Evolutionary conservation across 2,329 filamentous ascomycete genomes (phyloP).

Genomic region (Colletotrichum sp.): DNA sequence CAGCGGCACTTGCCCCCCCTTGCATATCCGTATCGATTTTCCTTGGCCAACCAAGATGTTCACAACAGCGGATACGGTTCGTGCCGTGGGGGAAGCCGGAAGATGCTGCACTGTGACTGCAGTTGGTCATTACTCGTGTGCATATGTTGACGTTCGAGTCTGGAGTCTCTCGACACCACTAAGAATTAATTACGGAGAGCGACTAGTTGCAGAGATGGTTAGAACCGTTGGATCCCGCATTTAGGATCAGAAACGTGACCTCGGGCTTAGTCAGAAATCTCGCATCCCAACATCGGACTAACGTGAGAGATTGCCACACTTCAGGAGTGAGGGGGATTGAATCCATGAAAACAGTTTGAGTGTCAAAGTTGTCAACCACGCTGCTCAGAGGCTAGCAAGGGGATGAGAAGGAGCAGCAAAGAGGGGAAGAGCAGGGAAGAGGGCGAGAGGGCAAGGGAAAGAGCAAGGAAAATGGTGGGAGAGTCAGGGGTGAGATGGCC

Average conservation of each 20-base stretch:
- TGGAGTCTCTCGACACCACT: background rate
- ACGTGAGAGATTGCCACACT: background rate
- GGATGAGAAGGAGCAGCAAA: background rate
- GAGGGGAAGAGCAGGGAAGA: background rate
- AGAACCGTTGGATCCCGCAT: background rate
- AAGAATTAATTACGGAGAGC: background rate
- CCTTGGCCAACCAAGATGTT: background rate
- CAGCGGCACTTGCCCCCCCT: background rate
- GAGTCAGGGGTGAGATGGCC: background rate
- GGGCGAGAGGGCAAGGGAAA: background rate
- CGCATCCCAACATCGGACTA: background rate
- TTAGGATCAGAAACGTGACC: background rate
- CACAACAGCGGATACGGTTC: background rate
- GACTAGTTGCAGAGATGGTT: background rate
- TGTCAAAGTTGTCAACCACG: background rate
- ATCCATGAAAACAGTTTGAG: background rate
- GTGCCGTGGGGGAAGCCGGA: background rate
- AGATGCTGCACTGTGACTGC: background rate
- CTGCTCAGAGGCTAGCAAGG: background rate
- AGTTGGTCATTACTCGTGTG: background rate
- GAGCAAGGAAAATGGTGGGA: background rate
- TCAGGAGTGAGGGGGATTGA: background rate
- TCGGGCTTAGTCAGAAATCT: background rate
- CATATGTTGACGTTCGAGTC: background rate
- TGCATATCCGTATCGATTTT: background rate